These are phyloP conservation scores for Cyberlindnera veronae DNA, from an alignment of 805 yeast species.

Conservation along the genomic window DNA sequence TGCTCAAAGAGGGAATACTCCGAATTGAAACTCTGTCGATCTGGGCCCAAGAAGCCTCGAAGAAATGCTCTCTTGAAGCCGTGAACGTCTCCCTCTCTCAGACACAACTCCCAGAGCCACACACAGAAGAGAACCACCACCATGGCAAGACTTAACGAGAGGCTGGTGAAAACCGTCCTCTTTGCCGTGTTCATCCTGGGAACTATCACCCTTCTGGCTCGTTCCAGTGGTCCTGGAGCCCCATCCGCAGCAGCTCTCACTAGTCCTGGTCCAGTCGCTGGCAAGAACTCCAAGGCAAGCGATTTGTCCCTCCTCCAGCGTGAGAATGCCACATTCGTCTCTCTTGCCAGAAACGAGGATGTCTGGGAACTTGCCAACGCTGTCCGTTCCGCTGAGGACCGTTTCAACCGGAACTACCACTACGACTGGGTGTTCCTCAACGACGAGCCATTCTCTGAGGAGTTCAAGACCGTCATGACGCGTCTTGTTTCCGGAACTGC, in stretches of 20 bases:
- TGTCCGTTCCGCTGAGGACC: conserved; percentile 78
- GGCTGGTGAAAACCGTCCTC: conserved; percentile 19
- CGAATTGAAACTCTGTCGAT: too few relatives aligned
- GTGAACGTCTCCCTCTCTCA: too few relatives aligned
- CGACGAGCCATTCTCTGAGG: conserved; percentile 80
- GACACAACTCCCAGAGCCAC: too few relatives aligned
- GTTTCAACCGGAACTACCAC: conserved; percentile 75
- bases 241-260: too few relatives aligned
- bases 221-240: background rate
- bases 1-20: too few relatives aligned
- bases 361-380: conserved; percentile 58
- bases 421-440: conserved; percentile 97
- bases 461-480: conserved; percentile 66
- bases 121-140: too few relatives aligned
- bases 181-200: conserved; percentile 21
- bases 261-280: background rate
- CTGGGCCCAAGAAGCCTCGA: too few relatives aligned
- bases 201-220: conserved; percentile 17
- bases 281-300: too few relatives aligned
- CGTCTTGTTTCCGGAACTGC: conserved; percentile 74
- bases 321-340: conserved; percentile 75
- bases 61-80: too few relatives aligned
- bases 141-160: conserved; percentile 22
- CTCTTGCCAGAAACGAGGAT: conserved; percentile 77
- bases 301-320: too few relatives aligned